These are phyloP conservation scores for Zygosaccharomyces bisporus DNA, from an alignment of 805 yeast genomes.

Conservation along the genomic window DNA sequence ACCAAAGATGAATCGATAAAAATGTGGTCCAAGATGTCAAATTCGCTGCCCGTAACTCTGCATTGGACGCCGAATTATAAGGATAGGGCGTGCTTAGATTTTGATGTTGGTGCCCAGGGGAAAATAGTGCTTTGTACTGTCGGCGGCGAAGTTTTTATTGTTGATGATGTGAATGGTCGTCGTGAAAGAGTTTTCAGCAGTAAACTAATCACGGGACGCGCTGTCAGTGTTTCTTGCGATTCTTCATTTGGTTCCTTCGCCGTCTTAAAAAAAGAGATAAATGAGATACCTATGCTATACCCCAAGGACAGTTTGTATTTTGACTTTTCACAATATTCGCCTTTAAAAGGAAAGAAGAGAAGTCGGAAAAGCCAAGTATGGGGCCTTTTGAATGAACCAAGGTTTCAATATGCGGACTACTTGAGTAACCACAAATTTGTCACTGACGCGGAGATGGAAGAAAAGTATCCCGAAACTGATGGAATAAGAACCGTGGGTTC, in stretches of 20 bases:
- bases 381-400: slow-evolving; percentile 7
- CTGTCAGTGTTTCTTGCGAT: slow-evolving; percentile 58
- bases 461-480: slow-evolving; percentile 1
- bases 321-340: slow-evolving; percentile 56
- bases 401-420: slow-evolving; percentile 6
- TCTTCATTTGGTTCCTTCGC: slow-evolving; percentile 62
- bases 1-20: slow-evolving; percentile 20
- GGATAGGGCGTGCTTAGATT: slow-evolving; percentile 50
- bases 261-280: slow-evolving; percentile 60
- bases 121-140: slow-evolving; percentile 62
- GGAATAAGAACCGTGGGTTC: slow-evolving; percentile 2
- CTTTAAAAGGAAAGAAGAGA: slow-evolving; percentile 30
- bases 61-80: slow-evolving; percentile 61
- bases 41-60: slow-evolving; percentile 43
- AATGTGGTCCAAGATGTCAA: slow-evolving; percentile 38
- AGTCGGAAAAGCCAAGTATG: background rate
- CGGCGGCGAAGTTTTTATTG: slow-evolving; percentile 62
- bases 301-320: slow-evolving; percentile 43
- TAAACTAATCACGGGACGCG: slow-evolving; percentile 36
- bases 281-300: slow-evolving; percentile 53
- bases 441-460: slow-evolving; percentile 10
- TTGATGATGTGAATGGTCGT: slow-evolving; percentile 6
- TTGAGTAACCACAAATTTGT: slow-evolving; percentile 8
- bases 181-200: slow-evolving; percentile 31
- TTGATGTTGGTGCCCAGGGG: slow-evolving; percentile 66